phyloP scores from a whole-genome alignment of 2,329 filamentous ascomycete genomes.

The Hirsutella minnesotensis region DNA sequence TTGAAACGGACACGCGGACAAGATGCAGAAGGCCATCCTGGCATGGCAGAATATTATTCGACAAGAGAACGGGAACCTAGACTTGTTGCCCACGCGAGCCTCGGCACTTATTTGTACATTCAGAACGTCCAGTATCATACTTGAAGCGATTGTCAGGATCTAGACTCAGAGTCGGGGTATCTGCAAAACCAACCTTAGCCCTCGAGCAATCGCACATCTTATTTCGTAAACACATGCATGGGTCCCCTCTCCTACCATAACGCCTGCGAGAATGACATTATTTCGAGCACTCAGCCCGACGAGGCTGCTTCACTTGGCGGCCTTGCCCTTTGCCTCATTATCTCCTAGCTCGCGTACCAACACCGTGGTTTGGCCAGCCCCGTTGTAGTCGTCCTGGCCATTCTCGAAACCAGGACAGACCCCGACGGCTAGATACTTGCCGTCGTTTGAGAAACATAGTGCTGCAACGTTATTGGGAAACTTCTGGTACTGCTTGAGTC shows the following conservation, averaged over 20 bases:
- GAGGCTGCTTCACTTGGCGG: constrained; percentile 42
- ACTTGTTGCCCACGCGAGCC: not conserved
- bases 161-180: constrained; percentile 17
- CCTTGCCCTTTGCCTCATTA: constrained; percentile 79
- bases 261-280: constrained; percentile 15
- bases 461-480: constrained; percentile 69
- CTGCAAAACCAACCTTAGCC: constrained; percentile 14
- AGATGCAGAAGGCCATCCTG: not conserved
- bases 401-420: constrained; percentile 83
- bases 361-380: constrained; percentile 63
- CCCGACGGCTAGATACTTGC: constrained; percentile 66
- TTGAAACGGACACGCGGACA: constrained; percentile 2
- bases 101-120: not conserved
- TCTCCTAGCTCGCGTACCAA: constrained; percentile 76
- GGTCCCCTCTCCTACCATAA: constrained; percentile 12
- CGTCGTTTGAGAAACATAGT: constrained; percentile 65
- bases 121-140: not conserved
- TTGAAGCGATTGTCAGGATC: constrained; percentile 3
- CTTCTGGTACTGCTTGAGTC: constrained; percentile 81
- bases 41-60: not conserved
- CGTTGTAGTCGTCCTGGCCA: constrained; percentile 66
- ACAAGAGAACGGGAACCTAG: not conserved
- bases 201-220: constrained; percentile 5
- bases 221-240: not conserved
- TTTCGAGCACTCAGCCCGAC: not conserved